Percentiles rank a stretch among this genome's conserved stretches.
Conservation (phyloP, 1,139 yeast species). For the Pichia sp. region DNA sequence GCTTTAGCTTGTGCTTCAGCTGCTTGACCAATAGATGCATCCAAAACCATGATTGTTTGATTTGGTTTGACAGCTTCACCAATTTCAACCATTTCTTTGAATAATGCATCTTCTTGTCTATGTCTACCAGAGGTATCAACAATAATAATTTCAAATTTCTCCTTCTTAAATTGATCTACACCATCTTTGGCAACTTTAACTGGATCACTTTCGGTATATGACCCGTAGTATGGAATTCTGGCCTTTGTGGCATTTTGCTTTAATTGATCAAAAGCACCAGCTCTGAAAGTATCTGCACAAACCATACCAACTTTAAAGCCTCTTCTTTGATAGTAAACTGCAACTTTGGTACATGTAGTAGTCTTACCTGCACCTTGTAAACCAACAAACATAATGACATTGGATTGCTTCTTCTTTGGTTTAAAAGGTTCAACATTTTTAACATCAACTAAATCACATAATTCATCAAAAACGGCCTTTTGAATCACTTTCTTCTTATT, state of each 20-base stretch:
- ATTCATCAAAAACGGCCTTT: slow-evolving; percentile 89
- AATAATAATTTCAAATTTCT: slow-evolving; percentile 84
- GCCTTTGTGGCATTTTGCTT: slow-evolving; percentile 97
- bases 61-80: slow-evolving; percentile 80
- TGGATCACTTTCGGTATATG: slow-evolving; percentile 93
- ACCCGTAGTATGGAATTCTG: slow-evolving; percentile 88
- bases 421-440: slow-evolving; percentile 57
- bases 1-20: slow-evolving; percentile 95
- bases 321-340: slow-evolving; percentile 87
- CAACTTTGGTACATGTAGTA: slow-evolving; percentile 93
- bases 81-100: slow-evolving; percentile 92
- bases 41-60: slow-evolving; percentile 95
- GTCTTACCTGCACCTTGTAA: slow-evolving; percentile 99
- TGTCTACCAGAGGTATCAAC: slow-evolving; percentile 99
- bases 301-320: slow-evolving; percentile 94
- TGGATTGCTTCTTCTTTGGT: slow-evolving; percentile 71
- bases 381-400: slow-evolving; percentile 94
- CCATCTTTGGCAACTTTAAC: slow-evolving; percentile 89
- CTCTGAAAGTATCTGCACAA: slow-evolving; percentile 98
- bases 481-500: slow-evolving; percentile 77
- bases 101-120: slow-evolving; percentile 86
- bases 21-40: slow-evolving; percentile 97
- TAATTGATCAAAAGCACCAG: slow-evolving; percentile 98
- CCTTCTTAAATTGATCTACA: slow-evolving; percentile 85
- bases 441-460: slow-evolving; percentile 76